Evolutionary conservation across 345 rosid genomes (phyloP), one percentile per base, ranked within the genome.

Genomic region (Stellera chamaejasme): DNA sequence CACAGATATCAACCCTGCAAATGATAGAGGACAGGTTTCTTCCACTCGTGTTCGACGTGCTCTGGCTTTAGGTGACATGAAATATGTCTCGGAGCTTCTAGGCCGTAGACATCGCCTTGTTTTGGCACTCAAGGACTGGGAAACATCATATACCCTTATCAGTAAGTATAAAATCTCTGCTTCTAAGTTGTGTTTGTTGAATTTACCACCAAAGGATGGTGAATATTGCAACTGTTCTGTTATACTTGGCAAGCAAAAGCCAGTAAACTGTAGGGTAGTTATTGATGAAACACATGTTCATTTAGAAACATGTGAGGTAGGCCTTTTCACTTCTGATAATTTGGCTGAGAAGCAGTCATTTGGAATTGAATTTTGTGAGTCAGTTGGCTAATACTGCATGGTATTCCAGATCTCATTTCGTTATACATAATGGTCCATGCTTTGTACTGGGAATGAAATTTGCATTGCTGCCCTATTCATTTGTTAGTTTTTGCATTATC

Each of bases 21-120:
- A 84, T 69, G 96, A 93, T 60, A 86, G 69, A 76, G 97, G 97
- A 13, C 97, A 93, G 55, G 97, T 93, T 13, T 88, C 97, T 27
- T 89, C 99, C 32, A 93, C 99, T 16, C 90, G 96, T 50, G 92
- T 93, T 57, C 97, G 97, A 25, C 87, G 76, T 64, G 99, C 96
- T 60, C 78, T 93, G 62, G 86, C 91, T 2, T 65, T 44, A 0
- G 99, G 97, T 51, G 88, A 93, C 58, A 74, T 79, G 85, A 75
- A 71, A 45, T 84, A 89, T 11, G 97, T 87, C 43, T 69, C 94
- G 0, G 89, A 88, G 70, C 94, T 93, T 54, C 79, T 93, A 44
- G 99, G 97, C 59, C 90, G 94, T 28, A 69, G 56, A 19, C 99
- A 93, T 66, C 79, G 97, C 41, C 83, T 93, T 58, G 65, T 84